These are phyloP conservation scores for Claviceps purpurea DNA, from an alignment of 2,329 filamentous ascomycete species.

Conservation along the genomic window DNA sequence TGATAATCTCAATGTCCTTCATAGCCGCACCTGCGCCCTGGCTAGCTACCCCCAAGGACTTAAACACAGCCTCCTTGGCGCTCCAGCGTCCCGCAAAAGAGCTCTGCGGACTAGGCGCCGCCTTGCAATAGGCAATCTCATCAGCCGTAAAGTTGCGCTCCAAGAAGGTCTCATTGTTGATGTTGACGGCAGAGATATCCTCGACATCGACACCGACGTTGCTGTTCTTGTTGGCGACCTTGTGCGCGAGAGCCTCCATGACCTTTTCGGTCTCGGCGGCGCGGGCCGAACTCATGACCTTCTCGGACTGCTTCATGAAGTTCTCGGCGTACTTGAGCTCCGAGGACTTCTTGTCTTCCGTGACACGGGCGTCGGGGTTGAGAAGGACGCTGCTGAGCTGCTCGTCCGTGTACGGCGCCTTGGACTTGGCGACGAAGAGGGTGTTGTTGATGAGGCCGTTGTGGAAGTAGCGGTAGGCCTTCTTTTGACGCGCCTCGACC, in stretches of 20 bases:
- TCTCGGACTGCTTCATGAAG: conserved; percentile 52
- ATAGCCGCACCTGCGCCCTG: conserved; percentile 80
- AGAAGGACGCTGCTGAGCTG: conserved; percentile 82
- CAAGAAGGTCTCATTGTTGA: conserved; percentile 86
- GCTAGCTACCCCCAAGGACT: conserved; percentile 77
- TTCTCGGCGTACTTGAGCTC: conserved; percentile 60
- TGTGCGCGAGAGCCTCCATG: conserved; percentile 62
- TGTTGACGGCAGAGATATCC: conserved; percentile 74
- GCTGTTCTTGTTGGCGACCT: conserved; percentile 42
- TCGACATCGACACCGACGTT: conserved; percentile 93
- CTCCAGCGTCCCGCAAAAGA: conserved; percentile 94
- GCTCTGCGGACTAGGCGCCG: conserved; percentile 66
- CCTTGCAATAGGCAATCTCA: conserved; percentile 78
- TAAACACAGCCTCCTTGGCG: conserved; percentile 98
- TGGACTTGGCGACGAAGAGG: conserved; percentile 89
- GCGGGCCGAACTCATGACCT: conserved; percentile 34
- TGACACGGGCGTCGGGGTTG: conserved; percentile 82
- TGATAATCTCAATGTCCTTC: conserved; percentile 87
- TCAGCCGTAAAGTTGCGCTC: conserved; percentile 82
- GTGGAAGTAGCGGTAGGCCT: conserved; percentile 97
- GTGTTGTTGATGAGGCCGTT: conserved; percentile 97
- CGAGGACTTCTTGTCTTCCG: conserved; percentile 72
- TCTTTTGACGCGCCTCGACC: conserved; percentile 91
- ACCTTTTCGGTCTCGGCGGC: conserved; percentile 56
- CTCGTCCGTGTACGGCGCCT: conserved; percentile 78